Conservation (phyloP, 768 basidiomycete species). For the Lentinula boryana region DNA sequence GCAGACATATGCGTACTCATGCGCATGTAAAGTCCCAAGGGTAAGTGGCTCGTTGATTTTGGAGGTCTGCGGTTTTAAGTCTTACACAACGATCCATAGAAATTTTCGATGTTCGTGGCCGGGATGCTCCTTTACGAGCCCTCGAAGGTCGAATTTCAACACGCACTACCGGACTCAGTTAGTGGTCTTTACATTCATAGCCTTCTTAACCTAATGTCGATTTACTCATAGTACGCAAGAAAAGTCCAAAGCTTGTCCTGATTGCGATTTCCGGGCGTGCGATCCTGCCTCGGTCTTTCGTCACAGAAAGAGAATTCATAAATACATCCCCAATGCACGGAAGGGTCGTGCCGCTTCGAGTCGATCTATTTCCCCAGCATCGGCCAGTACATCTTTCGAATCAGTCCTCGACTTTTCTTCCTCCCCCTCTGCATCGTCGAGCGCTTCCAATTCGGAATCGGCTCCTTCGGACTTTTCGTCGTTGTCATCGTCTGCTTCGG, state of each 20-base stretch:
- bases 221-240: background rate
- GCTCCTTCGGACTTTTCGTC: background rate
- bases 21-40: background rate
- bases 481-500: background rate
- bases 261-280: background rate
- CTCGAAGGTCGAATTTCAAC: background rate
- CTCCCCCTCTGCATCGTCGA: background rate
- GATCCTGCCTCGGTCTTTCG: background rate
- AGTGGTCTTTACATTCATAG: background rate
- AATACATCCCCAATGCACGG: background rate
- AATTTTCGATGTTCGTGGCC: background rate
- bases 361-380: background rate
- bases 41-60: background rate
- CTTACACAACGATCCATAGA: background rate
- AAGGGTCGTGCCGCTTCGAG: background rate
- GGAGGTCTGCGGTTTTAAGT: background rate
- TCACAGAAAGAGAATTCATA: conserved; percentile 6
- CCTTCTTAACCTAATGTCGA: background rate
- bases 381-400: background rate
- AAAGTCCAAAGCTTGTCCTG: background rate
- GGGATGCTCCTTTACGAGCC: background rate
- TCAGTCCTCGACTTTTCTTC: background rate
- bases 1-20: background rate
- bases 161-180: conserved; percentile 2
- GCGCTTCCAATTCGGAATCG: background rate